Conservation (phyloP, 1,139 yeast genomes). For the Sugiyamaella xylanicola region DNA sequence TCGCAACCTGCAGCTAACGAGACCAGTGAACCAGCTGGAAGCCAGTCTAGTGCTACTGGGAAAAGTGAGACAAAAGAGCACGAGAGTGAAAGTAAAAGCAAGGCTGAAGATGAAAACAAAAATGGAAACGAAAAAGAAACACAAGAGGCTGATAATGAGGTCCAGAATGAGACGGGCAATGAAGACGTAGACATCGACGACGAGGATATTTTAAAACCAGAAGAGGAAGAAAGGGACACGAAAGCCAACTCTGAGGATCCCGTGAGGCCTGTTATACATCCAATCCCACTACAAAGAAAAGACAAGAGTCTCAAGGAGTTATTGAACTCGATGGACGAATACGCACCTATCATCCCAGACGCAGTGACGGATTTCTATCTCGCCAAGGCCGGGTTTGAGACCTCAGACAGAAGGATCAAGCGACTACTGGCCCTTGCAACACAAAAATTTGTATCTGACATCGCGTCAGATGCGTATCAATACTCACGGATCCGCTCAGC, state of each 20-base stretch:
- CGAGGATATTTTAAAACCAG: slow-evolving; percentile 41
- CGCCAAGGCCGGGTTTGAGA: slow-evolving; percentile 84
- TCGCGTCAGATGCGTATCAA: slow-evolving; percentile 96
- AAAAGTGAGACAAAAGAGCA: no score
- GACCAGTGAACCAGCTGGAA: no score
- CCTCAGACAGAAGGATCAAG: slow-evolving; percentile 77
- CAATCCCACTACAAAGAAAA: slow-evolving; percentile 73
- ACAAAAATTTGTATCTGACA: slow-evolving; percentile 90
- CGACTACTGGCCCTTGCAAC: slow-evolving; percentile 90
- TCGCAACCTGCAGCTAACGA: no score
- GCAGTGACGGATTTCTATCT: slow-evolving; percentile 95
- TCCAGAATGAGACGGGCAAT: slow-evolving; percentile 16
- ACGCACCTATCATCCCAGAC: slow-evolving; percentile 96
- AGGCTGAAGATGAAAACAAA: background rate
- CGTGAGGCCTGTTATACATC: slow-evolving; percentile 44
- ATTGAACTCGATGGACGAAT: slow-evolving; percentile 85
- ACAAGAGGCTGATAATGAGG: background rate
- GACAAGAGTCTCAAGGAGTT: slow-evolving; percentile 89
- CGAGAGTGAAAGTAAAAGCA: no score
- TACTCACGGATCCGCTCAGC: slow-evolving; percentile 87
- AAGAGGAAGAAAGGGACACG: slow-evolving; percentile 15
- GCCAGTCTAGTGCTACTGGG: no score
- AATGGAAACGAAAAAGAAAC: background rate
- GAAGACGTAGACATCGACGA: slow-evolving; percentile 40
- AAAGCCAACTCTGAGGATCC: slow-evolving; percentile 23